Conservation (phyloP, 1,139 yeast genomes). For the Pichia terricola region DNA sequence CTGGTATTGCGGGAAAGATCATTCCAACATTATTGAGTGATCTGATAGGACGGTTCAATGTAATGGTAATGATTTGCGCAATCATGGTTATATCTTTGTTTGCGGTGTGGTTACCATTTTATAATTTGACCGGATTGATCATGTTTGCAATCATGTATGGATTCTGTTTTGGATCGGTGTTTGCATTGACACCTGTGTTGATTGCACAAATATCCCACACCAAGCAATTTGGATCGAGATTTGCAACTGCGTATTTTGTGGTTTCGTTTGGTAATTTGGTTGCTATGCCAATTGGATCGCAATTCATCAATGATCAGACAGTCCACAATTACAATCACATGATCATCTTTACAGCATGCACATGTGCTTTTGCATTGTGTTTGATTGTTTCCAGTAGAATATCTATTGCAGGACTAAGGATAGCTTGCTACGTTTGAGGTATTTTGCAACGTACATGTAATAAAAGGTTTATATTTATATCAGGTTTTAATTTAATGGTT, state of each 20-base stretch:
- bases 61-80: conserved; percentile 32
- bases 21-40: conserved; percentile 43
- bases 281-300: conserved; percentile 46
- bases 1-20: conserved; percentile 42
- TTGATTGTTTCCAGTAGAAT: conserved; percentile 27
- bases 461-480: too few relatives aligned
- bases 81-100: conserved; percentile 27
- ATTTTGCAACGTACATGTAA: too few relatives aligned
- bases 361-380: conserved; percentile 23
- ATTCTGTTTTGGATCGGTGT: conserved; percentile 24
- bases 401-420: conserved; percentile 27
- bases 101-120: conserved; percentile 39
- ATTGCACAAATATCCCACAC: conserved; percentile 57
- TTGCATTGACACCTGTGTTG: conserved; percentile 28
- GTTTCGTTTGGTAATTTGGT: conserved; percentile 51
- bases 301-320: conserved; percentile 31
- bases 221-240: conserved; percentile 56
- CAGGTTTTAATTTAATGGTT: too few relatives aligned
- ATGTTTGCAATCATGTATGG: conserved; percentile 33
- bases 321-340: conserved; percentile 25
- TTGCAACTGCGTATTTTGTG: conserved; percentile 59
- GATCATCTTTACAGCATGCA: conserved; percentile 28
- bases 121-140: conserved; percentile 26
- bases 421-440: not conserved
- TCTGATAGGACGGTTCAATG: conserved; percentile 42